Base-by-base conservation (phyloP, 1,139 yeast genomes). In the Saccharomycopsis crataegensis region DNA sequence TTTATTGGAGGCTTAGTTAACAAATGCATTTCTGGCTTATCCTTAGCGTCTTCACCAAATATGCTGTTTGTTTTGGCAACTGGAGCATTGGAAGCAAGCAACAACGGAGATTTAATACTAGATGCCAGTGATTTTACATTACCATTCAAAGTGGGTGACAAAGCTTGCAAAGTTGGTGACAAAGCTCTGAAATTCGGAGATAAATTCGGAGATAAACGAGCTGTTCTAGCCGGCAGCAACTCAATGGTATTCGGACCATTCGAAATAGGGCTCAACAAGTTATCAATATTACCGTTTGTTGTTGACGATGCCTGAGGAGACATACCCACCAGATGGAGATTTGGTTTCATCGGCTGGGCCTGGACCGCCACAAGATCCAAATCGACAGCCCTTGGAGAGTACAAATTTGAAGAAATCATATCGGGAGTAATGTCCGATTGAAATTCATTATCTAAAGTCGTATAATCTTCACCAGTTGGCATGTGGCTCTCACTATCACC, bases 401-500 rank as follows among this genome's bases (percentile, higher is more conserved):
- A 85, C 16, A 85, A 63, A 61, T 86, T 85, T 1, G 90, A 65
- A 8, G 75, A 77, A 33, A 80, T 62, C 67, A 77, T 73, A 51
- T 58, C 51, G 14, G 73, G 73, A 11, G 74, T 70, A 6, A 78
- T 74, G 42, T 71, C 74, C 8, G 61, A 55, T 6, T 59, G 50
- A 9, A 62, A 57, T 46, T 71, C 74, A 49, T 68, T 66, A 54
- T 65, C 67, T 45, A 65, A 62, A 3, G 61, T 52, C 8, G 63
- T 57, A 6, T 8, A 64, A 56, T 40, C 61, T 38, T 53, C 45
- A 32, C 51, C 48, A 8, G 43, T 48, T 8, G 36, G 46, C 4
- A 16, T 22, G 31, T 38, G 34, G 31, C 34, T 43, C 6, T 6
- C 32, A 11, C 37, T 43, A 37, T 46, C 37, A 37, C 41, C 34